Evolutionary conservation across 2,329 filamentous ascomycete genomes (phyloP), one percentile per base, ranked within the genome.

Genomic region (Davidsoniella eucalypti): DNA sequence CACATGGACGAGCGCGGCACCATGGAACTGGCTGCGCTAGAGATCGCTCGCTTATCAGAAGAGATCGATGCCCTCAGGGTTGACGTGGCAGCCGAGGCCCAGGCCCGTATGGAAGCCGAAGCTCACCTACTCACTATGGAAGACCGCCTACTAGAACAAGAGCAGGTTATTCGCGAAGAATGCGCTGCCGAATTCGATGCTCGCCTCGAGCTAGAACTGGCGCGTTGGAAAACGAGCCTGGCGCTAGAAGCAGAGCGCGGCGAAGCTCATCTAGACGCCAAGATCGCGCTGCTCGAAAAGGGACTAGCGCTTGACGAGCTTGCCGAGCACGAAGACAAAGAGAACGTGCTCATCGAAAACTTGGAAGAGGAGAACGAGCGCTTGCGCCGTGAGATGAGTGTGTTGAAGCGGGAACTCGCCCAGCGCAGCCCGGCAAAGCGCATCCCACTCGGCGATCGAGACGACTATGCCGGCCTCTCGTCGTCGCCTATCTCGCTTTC

Each of bases 81-180:
- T 1, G 79, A 82, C 39, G 70, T 92, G 0, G 73, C 78, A 1
- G 72, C 81, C 43, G 86, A 94, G 63, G 75, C 79, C 12, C 75
- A 83, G 42, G 73, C 76, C 1, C 75, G 87, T 2, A 67, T 77
- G 45, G 76, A 84, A 36, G 78, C 82, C 2, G 87, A 95, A 60
- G 73, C 80, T 1, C 81, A 81, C 55, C 75, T 90, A 55, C 69
- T 79, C 37, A 78, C 78, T 3, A 79, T 84, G 65, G 76, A 85
- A 41, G 78, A 85, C 21, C 64, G 73, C 4, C 67, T 79, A 58
- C 57, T 78, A 4, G 76, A 80, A 47, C 69, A 94, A 10, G 92
- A 98, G 61, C 80, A 84, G 57, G 81, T 82, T 5, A 77, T 96
- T 26, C 80, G 92, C 18, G 90, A 95, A 59, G 90, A 96, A 57